Percentiles rank a stretch among this genome's conserved stretches.
Evolutionary conservation across 208 protist species (phyloP).

Genomic region (Leishmania arabica): DNA sequence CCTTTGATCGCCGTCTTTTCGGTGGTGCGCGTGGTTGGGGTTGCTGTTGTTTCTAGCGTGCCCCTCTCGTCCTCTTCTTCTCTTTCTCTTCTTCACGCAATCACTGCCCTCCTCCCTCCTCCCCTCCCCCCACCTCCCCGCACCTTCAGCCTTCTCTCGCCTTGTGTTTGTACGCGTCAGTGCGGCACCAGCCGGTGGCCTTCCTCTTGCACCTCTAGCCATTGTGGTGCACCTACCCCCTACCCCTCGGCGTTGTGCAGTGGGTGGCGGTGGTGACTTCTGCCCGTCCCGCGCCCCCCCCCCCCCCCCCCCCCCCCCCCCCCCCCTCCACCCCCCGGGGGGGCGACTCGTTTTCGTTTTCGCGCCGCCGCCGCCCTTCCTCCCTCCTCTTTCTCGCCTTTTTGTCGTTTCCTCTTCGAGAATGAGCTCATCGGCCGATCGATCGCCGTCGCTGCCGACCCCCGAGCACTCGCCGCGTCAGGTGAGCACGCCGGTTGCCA

Average conservation of each 20-base stretch:
- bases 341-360: background rate
- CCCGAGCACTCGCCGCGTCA: constrained; percentile 4
- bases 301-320: too few relatives aligned
- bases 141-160: background rate
- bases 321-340: too few relatives aligned
- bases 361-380: background rate
- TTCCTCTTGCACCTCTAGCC: background rate
- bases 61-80: background rate
- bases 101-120: background rate
- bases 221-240: background rate
- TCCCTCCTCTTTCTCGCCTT: background rate
- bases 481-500: too few relatives aligned
- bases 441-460: background rate
- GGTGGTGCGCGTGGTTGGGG: background rate
- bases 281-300: too few relatives aligned
- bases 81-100: background rate
- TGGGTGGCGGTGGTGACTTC: background rate
- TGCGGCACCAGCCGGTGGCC: background rate
- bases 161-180: too few relatives aligned
- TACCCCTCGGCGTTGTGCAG: background rate
- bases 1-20: too few relatives aligned
- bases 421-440: background rate
- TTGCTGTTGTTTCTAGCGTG: too few relatives aligned
- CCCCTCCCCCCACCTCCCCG: too few relatives aligned
- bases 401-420: background rate